phyloP scores from a whole-genome alignment of 352 stramenopile genomes.

The Phytophthora citricola region DNA sequence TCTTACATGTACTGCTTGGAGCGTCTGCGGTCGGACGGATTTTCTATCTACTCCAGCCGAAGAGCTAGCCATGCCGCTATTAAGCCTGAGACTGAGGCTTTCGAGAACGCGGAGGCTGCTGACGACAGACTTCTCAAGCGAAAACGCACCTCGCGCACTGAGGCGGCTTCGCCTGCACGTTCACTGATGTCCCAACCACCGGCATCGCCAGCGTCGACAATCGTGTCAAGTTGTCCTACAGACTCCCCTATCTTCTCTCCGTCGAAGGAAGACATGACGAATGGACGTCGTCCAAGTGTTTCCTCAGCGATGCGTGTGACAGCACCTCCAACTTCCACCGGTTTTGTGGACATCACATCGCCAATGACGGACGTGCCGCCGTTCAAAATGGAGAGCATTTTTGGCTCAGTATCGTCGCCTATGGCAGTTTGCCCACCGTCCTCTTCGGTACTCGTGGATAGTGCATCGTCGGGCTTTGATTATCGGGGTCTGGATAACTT shows the following conservation, averaged over 20 bases:
- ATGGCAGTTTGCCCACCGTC: conserved; percentile 34
- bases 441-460: conserved; percentile 43
- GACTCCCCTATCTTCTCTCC: conserved; percentile 51
- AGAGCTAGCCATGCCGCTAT: conserved; percentile 67
- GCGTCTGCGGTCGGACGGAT: conserved; percentile 74
- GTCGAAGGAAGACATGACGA: conserved; percentile 41
- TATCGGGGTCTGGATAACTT: conserved; percentile 46
- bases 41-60: conserved; percentile 84
- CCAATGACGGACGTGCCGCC: conserved; percentile 36
- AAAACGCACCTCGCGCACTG: conserved; percentile 46
- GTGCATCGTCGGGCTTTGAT: conserved; percentile 45
- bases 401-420: conserved; percentile 32
- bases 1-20: conserved; percentile 86
- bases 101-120: conserved; percentile 48
- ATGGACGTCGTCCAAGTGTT: conserved; percentile 21
- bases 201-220: conserved; percentile 42
- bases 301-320: conserved; percentile 19
- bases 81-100: conserved; percentile 62
- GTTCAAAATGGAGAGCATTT: conserved; percentile 51
- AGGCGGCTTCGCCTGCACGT: conserved; percentile 20
- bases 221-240: conserved; percentile 37
- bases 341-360: conserved; percentile 41
- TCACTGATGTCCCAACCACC: conserved; percentile 39
- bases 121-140: conserved; percentile 65
- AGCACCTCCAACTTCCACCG: conserved; percentile 20